phyloP scores from a whole-genome alignment of 768 basidiomycete genomes.

The Hericium coralloides region DNA sequence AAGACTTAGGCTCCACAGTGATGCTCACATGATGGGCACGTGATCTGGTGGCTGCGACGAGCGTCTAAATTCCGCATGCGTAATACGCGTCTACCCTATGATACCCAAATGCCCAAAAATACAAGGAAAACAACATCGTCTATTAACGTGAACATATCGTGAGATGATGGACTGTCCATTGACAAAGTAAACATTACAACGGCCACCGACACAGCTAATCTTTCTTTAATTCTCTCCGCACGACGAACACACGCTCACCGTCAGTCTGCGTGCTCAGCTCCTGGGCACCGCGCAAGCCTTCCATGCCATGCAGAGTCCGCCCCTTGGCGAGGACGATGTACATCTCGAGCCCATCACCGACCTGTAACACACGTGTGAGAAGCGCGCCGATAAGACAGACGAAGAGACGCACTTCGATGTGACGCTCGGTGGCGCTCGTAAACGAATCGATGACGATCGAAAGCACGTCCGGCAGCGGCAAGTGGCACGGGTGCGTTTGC shows the following conservation, averaged over 20 bases:
- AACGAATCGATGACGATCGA: slow-evolving; percentile 92
- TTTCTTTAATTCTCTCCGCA: slow-evolving; percentile 76
- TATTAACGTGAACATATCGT: slow-evolving; percentile 4
- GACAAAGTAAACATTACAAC: slow-evolving; percentile 7
- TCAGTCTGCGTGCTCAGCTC: slow-evolving; percentile 55
- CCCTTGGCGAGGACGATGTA: slow-evolving; percentile 75
- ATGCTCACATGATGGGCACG: background rate
- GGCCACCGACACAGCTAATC: slow-evolving; percentile 33
- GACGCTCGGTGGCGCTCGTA: slow-evolving; percentile 94
- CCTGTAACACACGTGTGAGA: slow-evolving; percentile 34
- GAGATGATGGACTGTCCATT: slow-evolving; percentile 5
- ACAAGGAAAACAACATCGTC: background rate
- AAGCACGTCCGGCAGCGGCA: slow-evolving; percentile 75
- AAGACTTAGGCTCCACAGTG: too few species aligned
- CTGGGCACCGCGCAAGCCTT: slow-evolving; percentile 43
- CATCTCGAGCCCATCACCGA: slow-evolving; percentile 93
- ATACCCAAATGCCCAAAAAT: background rate
- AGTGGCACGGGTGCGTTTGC: slow-evolving; percentile 65
- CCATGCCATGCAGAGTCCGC: slow-evolving; percentile 50
- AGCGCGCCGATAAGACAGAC: background rate
- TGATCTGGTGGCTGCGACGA: background rate
- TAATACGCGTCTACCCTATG: background rate
- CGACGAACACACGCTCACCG: slow-evolving; percentile 68
- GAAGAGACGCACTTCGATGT: slow-evolving; percentile 71
- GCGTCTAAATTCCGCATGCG: background rate